phyloP scores from a whole-genome alignment of 1,139 yeast genomes.

The Kodamaea derodonti region DNA sequence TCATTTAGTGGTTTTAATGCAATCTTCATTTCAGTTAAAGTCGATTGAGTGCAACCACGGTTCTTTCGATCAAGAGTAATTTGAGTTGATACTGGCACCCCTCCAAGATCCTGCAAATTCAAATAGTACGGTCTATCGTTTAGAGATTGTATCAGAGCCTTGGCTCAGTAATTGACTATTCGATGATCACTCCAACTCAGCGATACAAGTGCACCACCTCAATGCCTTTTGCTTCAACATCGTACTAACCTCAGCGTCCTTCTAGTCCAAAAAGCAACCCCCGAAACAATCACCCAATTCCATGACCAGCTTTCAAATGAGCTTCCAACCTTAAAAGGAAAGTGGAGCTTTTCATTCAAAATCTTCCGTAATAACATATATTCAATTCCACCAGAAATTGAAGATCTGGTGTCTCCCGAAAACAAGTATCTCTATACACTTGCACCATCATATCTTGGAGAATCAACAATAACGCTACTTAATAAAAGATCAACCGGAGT shows the following conservation, averaged over 20 bases:
- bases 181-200: no score
- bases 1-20: no score
- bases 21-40: no score
- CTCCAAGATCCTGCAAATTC: no score
- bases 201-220: no score
- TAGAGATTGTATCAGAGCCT: no score
- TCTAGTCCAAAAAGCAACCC: conserved; percentile 53
- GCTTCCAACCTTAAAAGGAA: conserved; percentile 54
- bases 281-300: conserved; percentile 61
- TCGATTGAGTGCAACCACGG: no score
- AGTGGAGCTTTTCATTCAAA: conserved; percentile 64
- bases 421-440: conserved; percentile 54
- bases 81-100: no score
- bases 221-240: no score
- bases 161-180: no score
- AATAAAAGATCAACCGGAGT: conserved; percentile 46
- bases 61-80: no score
- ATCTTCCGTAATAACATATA: conserved; percentile 60
- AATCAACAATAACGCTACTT: conserved; percentile 46
- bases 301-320: conserved; percentile 67
- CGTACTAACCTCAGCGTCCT: conserved; percentile 40
- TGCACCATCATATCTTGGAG: conserved; percentile 50
- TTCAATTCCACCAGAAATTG: conserved; percentile 41
- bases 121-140: no score
- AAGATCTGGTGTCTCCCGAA: conserved; percentile 31